Conservation (phyloP, 352 stramenopile species). For the Phytophthora hybrid region DNA sequence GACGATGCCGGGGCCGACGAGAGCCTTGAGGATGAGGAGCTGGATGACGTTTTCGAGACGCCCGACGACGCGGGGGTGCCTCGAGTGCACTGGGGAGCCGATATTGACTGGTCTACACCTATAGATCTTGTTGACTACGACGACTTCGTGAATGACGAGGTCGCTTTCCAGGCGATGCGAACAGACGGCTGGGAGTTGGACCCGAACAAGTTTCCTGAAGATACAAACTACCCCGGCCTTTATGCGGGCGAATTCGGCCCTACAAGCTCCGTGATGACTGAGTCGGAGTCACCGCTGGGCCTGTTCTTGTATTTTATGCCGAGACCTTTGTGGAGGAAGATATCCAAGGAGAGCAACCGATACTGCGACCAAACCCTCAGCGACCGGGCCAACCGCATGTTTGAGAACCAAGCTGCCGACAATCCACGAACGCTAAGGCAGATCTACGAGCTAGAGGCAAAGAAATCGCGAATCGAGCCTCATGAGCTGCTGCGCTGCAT, state of each 20-base stretch:
- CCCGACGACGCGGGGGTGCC: neutral
- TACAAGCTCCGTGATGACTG: neutral
- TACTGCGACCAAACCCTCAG: neutral
- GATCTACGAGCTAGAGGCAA: neutral
- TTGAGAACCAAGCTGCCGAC: neutral
- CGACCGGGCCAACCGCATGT: neutral
- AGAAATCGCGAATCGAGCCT: no score
- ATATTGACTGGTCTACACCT: neutral
- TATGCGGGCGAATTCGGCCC: neutral
- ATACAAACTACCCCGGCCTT: neutral
- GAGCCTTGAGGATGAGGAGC: neutral
- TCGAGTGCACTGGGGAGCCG: neutral
- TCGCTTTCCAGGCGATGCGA: neutral
- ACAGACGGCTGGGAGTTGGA: neutral
- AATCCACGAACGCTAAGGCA: neutral
- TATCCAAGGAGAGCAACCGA: neutral
- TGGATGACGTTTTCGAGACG: neutral
- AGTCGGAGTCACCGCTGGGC: neutral
- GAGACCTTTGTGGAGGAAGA: neutral
- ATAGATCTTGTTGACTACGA: neutral
- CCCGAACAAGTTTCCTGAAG: neutral
- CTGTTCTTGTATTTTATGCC: neutral
- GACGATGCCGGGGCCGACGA: neutral
- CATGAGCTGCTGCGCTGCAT: no score
- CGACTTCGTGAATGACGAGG: neutral